phyloP scores from a whole-genome alignment of 768 basidiomycete genomes.

The Trametes cingulata region DNA sequence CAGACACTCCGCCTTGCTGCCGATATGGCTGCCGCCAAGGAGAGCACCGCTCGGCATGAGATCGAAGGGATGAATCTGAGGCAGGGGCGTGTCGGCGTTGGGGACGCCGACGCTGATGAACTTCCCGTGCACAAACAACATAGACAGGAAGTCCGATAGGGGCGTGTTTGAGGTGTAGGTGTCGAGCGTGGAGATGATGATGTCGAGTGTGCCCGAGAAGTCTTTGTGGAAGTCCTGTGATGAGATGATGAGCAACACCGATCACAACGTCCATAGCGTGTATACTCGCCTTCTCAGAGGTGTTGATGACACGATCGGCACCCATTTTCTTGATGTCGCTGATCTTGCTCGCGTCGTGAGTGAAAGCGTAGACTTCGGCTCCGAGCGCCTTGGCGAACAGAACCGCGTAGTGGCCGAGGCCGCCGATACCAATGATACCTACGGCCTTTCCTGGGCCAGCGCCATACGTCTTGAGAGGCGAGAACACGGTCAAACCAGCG shows the following conservation, averaged over 20 bases:
- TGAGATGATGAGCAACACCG: neutral
- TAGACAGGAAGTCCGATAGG: slow-evolving; percentile 38
- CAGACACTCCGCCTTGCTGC: slow-evolving; percentile 55
- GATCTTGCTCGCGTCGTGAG: slow-evolving; percentile 52
- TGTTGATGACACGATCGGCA: slow-evolving; percentile 53
- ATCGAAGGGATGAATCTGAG: slow-evolving; percentile 30
- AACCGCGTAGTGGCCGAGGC: slow-evolving; percentile 45
- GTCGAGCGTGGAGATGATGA: slow-evolving; percentile 44
- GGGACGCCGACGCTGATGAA: slow-evolving; percentile 61
- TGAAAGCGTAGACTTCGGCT: slow-evolving; percentile 58
- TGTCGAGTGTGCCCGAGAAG: slow-evolving; percentile 43
- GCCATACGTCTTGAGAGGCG: slow-evolving; percentile 56
- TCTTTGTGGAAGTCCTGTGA: slow-evolving; percentile 40
- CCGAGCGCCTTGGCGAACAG: slow-evolving; percentile 56
- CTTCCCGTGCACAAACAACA: slow-evolving; percentile 53
- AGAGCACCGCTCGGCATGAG: slow-evolving; percentile 30
- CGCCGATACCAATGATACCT: slow-evolving; percentile 67
- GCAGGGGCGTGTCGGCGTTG: slow-evolving; percentile 44
- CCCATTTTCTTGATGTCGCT: slow-evolving; percentile 60
- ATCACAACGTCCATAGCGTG: neutral
- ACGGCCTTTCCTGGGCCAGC: slow-evolving; percentile 62
- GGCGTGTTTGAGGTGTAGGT: slow-evolving; percentile 20
- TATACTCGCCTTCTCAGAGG: slow-evolving; percentile 27
- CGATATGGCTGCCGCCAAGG: slow-evolving; percentile 42
- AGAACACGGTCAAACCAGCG: slow-evolving; percentile 64